phyloP scores from a whole-genome alignment of 495 filamentous ascomycete genomes.

The Neurospora sp. region DNA sequence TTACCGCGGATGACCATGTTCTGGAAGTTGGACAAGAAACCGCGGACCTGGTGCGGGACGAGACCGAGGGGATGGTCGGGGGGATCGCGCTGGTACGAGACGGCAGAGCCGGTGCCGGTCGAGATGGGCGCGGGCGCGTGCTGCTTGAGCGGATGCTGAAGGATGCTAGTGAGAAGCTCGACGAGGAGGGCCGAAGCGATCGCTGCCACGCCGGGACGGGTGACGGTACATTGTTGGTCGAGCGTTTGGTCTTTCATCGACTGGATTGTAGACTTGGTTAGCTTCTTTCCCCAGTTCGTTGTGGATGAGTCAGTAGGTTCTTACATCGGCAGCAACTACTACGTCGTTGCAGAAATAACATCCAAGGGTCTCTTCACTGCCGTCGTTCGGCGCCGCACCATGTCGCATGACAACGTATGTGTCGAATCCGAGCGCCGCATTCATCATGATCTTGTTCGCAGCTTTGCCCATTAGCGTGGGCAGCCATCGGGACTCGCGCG shows the following conservation, averaged over 20 bases:
- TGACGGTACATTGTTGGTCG: slow-evolving; percentile 97
- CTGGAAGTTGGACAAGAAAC: slow-evolving; percentile 77
- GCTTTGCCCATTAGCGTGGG: slow-evolving; percentile 97
- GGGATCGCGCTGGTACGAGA: slow-evolving; percentile 44
- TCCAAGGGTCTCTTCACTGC: slow-evolving; percentile 56
- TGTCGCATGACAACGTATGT: slow-evolving; percentile 96
- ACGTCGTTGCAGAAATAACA: slow-evolving; percentile 99
- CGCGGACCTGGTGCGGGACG: slow-evolving; percentile 87
- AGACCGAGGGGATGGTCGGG: slow-evolving; percentile 69
- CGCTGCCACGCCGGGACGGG: slow-evolving; percentile 80
- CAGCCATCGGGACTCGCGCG: slow-evolving; percentile 86
- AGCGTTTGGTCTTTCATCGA: slow-evolving; percentile 88
- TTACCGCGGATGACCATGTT: slow-evolving; percentile 72
- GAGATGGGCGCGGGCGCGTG: slow-evolving; percentile 45
- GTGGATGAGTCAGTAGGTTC: slow-evolving; percentile 22
- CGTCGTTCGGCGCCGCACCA: slow-evolving; percentile 48
- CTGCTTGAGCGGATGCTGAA: slow-evolving; percentile 69
- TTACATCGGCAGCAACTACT: slow-evolving; percentile 86
- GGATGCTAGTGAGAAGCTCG: slow-evolving; percentile 74
- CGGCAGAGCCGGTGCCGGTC: slow-evolving; percentile 14
- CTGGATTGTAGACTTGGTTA: slow-evolving; percentile 41
- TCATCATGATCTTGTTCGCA: slow-evolving; percentile 87
- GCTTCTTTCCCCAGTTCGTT: slow-evolving; percentile 7
- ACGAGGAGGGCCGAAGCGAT: slow-evolving; percentile 90
- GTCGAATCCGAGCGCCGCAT: slow-evolving; percentile 92